phyloP scores from a whole-genome alignment of 2,329 filamentous ascomycete species.

The Fusarium sp. region DNA sequence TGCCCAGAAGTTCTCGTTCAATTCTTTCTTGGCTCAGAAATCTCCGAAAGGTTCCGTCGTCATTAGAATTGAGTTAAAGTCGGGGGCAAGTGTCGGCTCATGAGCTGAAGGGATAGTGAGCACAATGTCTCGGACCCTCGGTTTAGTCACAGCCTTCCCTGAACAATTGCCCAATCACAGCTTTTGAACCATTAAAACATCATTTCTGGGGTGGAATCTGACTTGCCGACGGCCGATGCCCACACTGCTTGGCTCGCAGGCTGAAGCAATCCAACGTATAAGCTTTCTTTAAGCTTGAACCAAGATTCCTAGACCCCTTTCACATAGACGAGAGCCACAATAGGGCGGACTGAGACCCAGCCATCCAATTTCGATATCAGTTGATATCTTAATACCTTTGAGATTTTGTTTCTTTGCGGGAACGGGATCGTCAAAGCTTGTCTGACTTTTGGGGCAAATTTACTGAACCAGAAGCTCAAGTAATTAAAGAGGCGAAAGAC shows the following conservation, averaged over 20 bases:
- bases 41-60: not conserved
- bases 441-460: not conserved
- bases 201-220: not conserved
- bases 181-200: not conserved
- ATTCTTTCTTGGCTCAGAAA: not conserved
- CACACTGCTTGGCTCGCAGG: not conserved
- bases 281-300: not conserved
- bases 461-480: too few relatives aligned
- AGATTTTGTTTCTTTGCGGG: not conserved
- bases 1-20: accelerated
- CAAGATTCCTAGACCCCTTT: not conserved
- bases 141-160: not conserved
- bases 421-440: not conserved
- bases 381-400: not conserved
- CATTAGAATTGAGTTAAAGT: not conserved
- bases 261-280: not conserved
- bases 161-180: not conserved
- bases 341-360: not conserved
- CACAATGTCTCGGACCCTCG: constrained; percentile 31
- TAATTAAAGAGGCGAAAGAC: not conserved
- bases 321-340: accelerated
- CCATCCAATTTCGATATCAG: not conserved
- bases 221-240: constrained; percentile 22
- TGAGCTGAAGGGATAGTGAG: constrained; percentile 10
- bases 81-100: not conserved